Base-by-base conservation (phyloP, 1,139 yeast genomes). In the Kurtzmaniella natalensis region DNA sequence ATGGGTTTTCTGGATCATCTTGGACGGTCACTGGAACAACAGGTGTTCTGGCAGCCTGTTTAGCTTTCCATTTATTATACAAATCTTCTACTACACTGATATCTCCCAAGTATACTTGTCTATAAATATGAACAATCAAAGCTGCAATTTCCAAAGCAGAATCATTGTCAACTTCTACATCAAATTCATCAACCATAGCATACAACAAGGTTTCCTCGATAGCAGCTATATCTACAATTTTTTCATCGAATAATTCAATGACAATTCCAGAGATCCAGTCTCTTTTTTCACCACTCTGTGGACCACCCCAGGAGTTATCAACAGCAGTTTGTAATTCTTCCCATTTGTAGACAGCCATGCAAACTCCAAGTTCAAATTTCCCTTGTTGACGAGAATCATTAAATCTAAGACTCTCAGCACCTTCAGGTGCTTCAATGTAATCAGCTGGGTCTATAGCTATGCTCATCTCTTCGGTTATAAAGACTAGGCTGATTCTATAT, bases 241-340 rank as follows among this genome's bases (percentile, higher is more conserved):
- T 70, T 35, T 72, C 81, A 32, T 71, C 74, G 51, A 89, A 92
- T 37, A 88, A 66, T 28, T 88, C 97, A 30, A 87, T 76, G 2
- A 89, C 76, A 14, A 85, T 68, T 4, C 88, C 95, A 3, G 88
- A 79, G 41, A 89, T 72, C 98, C 98, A 94, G 54, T 92, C 98
- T 51, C 99, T 73, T 58, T 92, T 92, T 31, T 86, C 97, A 1
- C 72, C 76, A 9, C 95, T 82, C 30, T 85, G 85, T 11, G 95
- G 78, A 2, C 98, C 99, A 39, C 98, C 99, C 98, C 98, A 92
- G 25, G 72, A 68, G 53, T 85, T 86, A n/a, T 78, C 94, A n/a
- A 94, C 98, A 0, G 98, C 98, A 1, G 86, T 81, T 34, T 76
- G 72, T 37, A 92, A 67, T 30, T 85, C 92, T 41, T 87, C 94